Evolutionary conservation across 495 filamentous ascomycete species (phyloP).

Genomic region (Gamarada debralockiae): DNA sequence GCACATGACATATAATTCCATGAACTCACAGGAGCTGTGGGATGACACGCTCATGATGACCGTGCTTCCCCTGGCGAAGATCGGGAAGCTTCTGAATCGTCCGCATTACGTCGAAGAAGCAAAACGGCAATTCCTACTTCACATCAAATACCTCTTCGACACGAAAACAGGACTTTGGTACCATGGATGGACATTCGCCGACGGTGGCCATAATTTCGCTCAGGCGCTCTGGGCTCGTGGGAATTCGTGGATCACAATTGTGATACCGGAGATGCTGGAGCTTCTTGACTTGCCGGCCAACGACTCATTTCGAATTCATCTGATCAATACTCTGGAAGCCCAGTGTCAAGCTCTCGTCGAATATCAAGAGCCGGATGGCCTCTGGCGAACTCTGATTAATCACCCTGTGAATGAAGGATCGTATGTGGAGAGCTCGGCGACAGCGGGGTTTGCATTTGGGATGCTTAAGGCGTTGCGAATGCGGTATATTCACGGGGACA

Average conservation of each 20-base stretch:
- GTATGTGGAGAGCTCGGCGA: constrained; percentile 68
- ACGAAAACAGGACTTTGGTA: constrained; percentile 62
- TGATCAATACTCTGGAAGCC: constrained; percentile 56
- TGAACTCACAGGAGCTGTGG: constrained; percentile 68
- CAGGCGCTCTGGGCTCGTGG: constrained; percentile 64
- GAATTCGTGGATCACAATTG: constrained; percentile 67
- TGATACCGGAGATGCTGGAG: constrained; percentile 69
- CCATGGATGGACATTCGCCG: constrained; percentile 70
- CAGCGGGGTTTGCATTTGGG: constrained; percentile 72
- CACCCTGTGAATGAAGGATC: constrained; percentile 52
- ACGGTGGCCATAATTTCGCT: constrained; percentile 68
- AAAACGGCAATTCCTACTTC: constrained; percentile 65
- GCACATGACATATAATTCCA: constrained; percentile 61
- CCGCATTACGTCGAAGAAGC: constrained; percentile 67
- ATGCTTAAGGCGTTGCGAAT: constrained; percentile 67
- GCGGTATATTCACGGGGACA: constrained; percentile 50
- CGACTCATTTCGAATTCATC: constrained; percentile 57
- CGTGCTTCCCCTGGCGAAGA: constrained; percentile 70
- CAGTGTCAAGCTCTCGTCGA: constrained; percentile 56
- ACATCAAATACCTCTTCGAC: constrained; percentile 71
- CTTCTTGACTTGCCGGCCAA: constrained; percentile 50
- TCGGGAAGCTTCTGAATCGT: constrained; percentile 58
- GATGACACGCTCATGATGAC: constrained; percentile 82
- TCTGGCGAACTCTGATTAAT: constrained; percentile 68
- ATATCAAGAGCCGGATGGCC: constrained; percentile 52